Percentiles rank a stretch among this genome's conserved stretches.
These are phyloP conservation scores for Auricularia heimuer DNA, from an alignment of 768 basidiomycete species.

Conservation along the genomic window DNA sequence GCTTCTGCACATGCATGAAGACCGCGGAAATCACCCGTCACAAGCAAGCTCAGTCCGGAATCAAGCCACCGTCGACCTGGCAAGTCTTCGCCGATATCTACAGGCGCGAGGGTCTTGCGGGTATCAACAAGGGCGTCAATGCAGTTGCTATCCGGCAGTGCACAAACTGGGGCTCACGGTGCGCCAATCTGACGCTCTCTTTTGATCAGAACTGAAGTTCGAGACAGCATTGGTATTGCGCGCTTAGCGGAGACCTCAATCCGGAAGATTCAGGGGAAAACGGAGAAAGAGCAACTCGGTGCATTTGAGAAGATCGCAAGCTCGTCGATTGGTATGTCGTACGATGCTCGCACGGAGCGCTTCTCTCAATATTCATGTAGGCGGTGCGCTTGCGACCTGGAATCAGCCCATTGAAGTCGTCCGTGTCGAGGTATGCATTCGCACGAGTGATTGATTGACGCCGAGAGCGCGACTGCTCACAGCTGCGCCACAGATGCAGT, in stretches of 20 bases:
- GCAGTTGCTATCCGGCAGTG: slow-evolving; percentile 87
- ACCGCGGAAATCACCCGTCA: slow-evolving; percentile 95
- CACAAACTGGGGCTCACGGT: slow-evolving; percentile 92
- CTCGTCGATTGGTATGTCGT: slow-evolving; percentile 55
- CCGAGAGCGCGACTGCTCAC: neutral
- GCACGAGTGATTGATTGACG: neutral
- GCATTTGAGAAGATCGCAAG: slow-evolving; percentile 81
- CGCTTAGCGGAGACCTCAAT: slow-evolving; percentile 81
- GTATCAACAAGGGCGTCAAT: slow-evolving; percentile 99
- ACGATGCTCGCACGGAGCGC: neutral
- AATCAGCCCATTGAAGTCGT: slow-evolving; percentile 98
- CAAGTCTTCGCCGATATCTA: slow-evolving; percentile 93
- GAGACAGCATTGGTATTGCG: slow-evolving; percentile 84
- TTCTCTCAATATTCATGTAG: slow-evolving; percentile 4
- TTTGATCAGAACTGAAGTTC: slow-evolving; percentile 4
- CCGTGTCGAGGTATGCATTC: slow-evolving; percentile 69
- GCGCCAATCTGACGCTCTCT: slow-evolving; percentile 15
- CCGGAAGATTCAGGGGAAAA: slow-evolving; percentile 66
- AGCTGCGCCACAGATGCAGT: slow-evolving; percentile 75
- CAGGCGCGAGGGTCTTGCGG: slow-evolving; percentile 82
- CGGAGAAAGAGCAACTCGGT: slow-evolving; percentile 61
- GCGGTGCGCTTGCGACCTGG: slow-evolving; percentile 96
- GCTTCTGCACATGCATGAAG: slow-evolving; percentile 99
- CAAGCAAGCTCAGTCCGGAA: slow-evolving; percentile 78
- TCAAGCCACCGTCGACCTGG: slow-evolving; percentile 86